phyloP scores from a whole-genome alignment of 257 asterid genomes.

The Pogostemon cablin region DNA sequence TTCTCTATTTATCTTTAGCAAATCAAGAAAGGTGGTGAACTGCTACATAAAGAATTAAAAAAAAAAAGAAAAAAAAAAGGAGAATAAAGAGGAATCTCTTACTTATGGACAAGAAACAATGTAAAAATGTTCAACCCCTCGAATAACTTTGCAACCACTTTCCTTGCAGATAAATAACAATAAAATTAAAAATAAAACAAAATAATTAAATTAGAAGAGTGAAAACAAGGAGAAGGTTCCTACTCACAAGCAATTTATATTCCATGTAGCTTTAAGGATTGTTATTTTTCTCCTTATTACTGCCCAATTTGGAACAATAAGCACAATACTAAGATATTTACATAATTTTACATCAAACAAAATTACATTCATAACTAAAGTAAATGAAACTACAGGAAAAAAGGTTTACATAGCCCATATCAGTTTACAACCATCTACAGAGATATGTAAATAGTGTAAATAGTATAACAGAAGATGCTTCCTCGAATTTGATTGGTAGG shows the following conservation, averaged over 20 bases:
- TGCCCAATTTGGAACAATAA: no score
- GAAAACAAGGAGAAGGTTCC: not conserved
- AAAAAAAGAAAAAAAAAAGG: conserved; percentile 27
- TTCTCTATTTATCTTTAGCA: conserved; percentile 32
- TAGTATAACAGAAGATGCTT: no score
- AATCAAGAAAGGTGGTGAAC: conserved; percentile 33
- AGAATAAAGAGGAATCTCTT: conserved; percentile 26
- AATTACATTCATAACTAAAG: no score
- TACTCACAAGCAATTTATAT: not conserved
- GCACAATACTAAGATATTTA: no score
- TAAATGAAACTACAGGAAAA: no score
- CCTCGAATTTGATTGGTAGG: no score
- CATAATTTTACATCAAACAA: no score
- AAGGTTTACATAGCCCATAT: no score
- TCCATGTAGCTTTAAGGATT: no score
- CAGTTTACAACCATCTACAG: no score
- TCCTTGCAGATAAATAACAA: conserved; percentile 6
- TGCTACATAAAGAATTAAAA: conserved; percentile 23
- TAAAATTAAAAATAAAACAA: not conserved
- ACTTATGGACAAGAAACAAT: conserved; percentile 21
- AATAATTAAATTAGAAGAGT: not conserved
- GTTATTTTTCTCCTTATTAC: no score
- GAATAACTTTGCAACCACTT: conserved; percentile 10
- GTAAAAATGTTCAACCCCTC: conserved; percentile 22
- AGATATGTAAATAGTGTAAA: no score